A percentile compares a stretch with the other conserved stretches of the same genome.
Evolutionary conservation across 176 grass and related monocot genomes (phyloP).

Genomic region (Luzula sylvatica): DNA sequence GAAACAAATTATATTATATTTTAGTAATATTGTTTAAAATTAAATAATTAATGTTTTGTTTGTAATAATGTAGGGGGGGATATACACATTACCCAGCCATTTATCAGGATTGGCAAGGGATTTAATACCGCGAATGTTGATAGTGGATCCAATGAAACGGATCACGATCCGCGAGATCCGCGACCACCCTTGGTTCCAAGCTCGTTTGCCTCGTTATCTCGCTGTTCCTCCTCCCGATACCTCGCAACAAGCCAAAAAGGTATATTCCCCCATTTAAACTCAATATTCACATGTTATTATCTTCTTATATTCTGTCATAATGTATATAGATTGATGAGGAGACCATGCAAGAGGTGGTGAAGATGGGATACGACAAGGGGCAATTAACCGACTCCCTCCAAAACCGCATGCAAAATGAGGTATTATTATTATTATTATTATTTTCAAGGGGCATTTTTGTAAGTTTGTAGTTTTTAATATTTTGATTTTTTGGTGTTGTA

Average conservation of each 20-base stretch:
- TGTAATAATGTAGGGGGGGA: constrained; percentile 44
- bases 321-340: constrained; percentile 77
- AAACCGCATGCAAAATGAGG: constrained; percentile 81
- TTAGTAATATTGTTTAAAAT: no score
- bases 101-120: constrained; percentile 59
- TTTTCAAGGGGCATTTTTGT: not conserved
- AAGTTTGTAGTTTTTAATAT: not conserved
- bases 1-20: no score
- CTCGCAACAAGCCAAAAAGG: constrained; percentile 78
- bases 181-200: constrained; percentile 72
- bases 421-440: constrained; percentile 26
- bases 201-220: constrained; percentile 52
- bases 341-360: constrained; percentile 56
- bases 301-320: no score
- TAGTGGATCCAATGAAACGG: constrained; percentile 78
- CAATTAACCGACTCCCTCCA: constrained; percentile 59
- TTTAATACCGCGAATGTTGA: constrained; percentile 71
- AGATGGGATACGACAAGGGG: constrained; percentile 66
- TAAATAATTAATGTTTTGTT: no score
- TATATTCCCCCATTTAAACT: not conserved
- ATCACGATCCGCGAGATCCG: constrained; percentile 77
- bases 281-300: not conserved
- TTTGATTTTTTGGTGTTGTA: constrained; percentile 24
- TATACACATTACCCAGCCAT: constrained; percentile 86
- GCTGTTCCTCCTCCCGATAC: constrained; percentile 65